Conservation (phyloP, 768 basidiomycete genomes). For the Pleurotus giganteus region DNA sequence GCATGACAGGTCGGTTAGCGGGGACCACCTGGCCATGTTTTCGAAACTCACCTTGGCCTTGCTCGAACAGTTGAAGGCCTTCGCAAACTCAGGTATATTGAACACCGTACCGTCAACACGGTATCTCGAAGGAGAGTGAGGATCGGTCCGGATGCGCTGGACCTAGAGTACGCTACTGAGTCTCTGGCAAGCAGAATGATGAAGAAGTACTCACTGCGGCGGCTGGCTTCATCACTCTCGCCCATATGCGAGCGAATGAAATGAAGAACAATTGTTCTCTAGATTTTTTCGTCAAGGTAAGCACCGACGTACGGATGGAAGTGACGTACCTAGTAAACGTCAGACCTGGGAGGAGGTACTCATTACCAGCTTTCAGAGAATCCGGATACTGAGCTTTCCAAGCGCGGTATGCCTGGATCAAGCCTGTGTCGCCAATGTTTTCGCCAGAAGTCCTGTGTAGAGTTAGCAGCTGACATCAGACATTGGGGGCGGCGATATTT, state of each 20-base stretch:
- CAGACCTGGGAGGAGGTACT: constrained; percentile 82
- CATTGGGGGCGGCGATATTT: constrained; percentile 19
- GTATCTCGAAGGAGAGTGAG: constrained; percentile 80
- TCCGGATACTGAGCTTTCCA: constrained; percentile 78
- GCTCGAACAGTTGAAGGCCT: constrained; percentile 79
- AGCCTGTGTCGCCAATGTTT: constrained; percentile 84
- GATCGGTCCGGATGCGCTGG: constrained; percentile 80
- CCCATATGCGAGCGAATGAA: constrained; percentile 88
- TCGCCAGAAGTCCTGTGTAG: constrained; percentile 78
- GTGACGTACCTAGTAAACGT: constrained; percentile 59
- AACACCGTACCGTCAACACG: constrained; percentile 84
- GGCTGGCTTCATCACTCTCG: constrained; percentile 73
- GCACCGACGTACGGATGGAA: neutral
- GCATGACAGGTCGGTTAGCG: neutral
- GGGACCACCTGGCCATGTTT: neutral
- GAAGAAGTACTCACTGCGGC: constrained; percentile 53
- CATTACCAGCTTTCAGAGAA: constrained; percentile 56
- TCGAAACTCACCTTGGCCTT: constrained; percentile 62
- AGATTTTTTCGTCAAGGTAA: constrained; percentile 8
- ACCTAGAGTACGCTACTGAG: constrained; percentile 39
- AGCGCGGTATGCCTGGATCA: constrained; percentile 86
- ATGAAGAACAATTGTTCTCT: constrained; percentile 96
- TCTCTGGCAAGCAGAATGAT: neutral
- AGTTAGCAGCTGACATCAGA: constrained; percentile 12
- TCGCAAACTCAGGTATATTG: constrained; percentile 86